These are phyloP conservation scores for Leishmania gerbilli DNA, from an alignment of 208 protist species.

Conservation along the genomic window DNA sequence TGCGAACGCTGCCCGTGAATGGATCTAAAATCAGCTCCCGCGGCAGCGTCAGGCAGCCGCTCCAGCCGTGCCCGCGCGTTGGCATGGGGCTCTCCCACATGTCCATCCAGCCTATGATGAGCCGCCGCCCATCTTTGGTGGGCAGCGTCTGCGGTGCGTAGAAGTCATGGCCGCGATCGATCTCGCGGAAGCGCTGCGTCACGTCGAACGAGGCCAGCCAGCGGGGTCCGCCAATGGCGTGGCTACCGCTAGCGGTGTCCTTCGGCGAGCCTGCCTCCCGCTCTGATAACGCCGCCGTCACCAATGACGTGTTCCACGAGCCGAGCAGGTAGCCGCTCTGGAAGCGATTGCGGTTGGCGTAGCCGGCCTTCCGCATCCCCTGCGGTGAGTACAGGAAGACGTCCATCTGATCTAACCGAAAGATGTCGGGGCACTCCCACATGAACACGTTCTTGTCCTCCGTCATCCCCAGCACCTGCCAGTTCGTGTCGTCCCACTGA, in stretches of 20 bases:
- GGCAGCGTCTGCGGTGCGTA: constrained; percentile 44
- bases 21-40: constrained; percentile 37
- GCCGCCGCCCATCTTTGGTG: constrained; percentile 30
- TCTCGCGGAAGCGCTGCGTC: constrained; percentile 31
- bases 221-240: background rate
- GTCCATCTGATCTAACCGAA: background rate
- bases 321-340: constrained; percentile 21
- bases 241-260: too few relatives aligned
- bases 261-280: too few relatives aligned
- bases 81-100: constrained; percentile 52
- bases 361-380: constrained; percentile 15
- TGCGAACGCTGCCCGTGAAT: constrained; percentile 19
- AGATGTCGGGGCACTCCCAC: constrained; percentile 22
- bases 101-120: constrained; percentile 33
- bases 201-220: constrained; percentile 20
- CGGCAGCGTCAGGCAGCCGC: constrained; percentile 36
- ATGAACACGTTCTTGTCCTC: constrained; percentile 44
- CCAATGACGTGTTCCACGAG: background rate
- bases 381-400: constrained; percentile 35
- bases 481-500: constrained; percentile 33
- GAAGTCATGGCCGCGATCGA: constrained; percentile 46
- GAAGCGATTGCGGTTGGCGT: constrained; percentile 40
- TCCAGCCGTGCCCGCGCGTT: constrained; percentile 33
- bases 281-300: too few relatives aligned
- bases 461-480: constrained; percentile 21